phyloP scores from a whole-genome alignment of 2,329 filamentous ascomycete genomes.

The Aspergillus pseudoviridinutans region DNA sequence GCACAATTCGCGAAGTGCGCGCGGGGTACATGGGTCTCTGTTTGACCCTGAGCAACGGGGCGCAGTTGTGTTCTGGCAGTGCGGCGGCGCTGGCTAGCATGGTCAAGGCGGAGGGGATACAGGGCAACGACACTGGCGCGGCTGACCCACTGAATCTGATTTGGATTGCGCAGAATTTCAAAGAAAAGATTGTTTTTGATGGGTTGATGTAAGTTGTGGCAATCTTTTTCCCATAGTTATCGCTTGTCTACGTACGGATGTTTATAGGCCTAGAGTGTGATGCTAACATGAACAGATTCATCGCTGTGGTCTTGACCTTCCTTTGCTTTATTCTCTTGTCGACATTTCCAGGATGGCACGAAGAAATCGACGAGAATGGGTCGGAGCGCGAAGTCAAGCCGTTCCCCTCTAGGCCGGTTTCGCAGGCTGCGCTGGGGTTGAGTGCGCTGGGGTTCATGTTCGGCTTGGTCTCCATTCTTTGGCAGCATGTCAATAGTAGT shows the following conservation, averaged over 20 bases:
- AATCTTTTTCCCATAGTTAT: too few species aligned
- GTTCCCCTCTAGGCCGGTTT: conserved; percentile 3
- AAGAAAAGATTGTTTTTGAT: conserved; percentile 12
- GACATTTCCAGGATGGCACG: conserved; percentile 11
- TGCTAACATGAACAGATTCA: neutral
- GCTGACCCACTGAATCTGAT: conserved; percentile 14
- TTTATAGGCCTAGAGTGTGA: too few species aligned
- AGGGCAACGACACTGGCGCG: neutral
- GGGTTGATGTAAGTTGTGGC: conserved; percentile 11
- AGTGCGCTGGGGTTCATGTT: conserved; percentile 1
- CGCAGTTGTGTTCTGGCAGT: conserved; percentile 5
- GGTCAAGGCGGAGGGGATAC: neutral
- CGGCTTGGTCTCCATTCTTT: conserved; percentile 9
- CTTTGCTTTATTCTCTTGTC: neutral
- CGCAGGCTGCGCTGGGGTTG: neutral
- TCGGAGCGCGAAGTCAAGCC: conserved; percentile 7
- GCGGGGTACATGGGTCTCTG: conserved; percentile 14
- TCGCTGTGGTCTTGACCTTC: neutral
- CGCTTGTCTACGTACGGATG: neutral
- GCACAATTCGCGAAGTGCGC: conserved; percentile 7
- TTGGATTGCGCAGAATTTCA: conserved; percentile 13
- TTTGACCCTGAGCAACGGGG: conserved; percentile 1
- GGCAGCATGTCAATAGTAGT: conserved; percentile 14
- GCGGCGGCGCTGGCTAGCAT: conserved; percentile 4
- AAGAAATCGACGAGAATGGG: neutral